Conservation (phyloP, 1,284 basidiomycete species). For the Pseudomicrostroma phylloplanum region DNA sequence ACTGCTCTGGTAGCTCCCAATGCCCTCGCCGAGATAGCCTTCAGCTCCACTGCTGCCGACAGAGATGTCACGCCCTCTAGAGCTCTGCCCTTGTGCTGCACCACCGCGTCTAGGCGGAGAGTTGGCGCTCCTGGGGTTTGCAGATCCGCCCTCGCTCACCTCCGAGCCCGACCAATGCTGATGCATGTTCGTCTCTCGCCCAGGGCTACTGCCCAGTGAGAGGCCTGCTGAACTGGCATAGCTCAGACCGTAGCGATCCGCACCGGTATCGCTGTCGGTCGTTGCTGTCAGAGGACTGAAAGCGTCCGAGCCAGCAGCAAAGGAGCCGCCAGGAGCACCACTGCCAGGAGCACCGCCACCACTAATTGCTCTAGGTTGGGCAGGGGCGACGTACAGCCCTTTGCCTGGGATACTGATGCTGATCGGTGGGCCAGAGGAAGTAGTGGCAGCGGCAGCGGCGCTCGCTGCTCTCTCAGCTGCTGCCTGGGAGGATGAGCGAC, state of each 20-base stretch:
- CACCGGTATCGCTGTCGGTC: conserved; percentile 28
- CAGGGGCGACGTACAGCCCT: conserved; percentile 23
- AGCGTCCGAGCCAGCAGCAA: conserved; percentile 18
- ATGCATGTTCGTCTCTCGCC: conserved; percentile 12
- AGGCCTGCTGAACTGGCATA: conserved; percentile 33
- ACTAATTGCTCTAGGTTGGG: conserved; percentile 31
- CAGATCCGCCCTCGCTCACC: conserved; percentile 20
- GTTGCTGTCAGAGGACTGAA: conserved; percentile 34
- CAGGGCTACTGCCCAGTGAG: conserved; percentile 30
- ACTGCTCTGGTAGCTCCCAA: neutral
- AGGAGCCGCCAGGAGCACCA: no score
- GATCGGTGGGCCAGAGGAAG: conserved; percentile 18
- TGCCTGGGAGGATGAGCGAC: conserved; percentile 1
- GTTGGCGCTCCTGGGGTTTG: neutral
- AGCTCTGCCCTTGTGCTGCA: neutral
- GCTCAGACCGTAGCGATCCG: conserved; percentile 36
- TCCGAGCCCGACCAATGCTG: conserved; percentile 27
- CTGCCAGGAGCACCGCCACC: no score
- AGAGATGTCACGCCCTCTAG: conserved; percentile 6
- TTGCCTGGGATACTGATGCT: conserved; percentile 32
- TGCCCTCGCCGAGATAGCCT: neutral
- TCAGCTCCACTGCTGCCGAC: conserved; percentile 12
- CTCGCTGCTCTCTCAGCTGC: neutral
- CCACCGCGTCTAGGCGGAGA: neutral
- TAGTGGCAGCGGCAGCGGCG: neutral